Evolutionary conservation across 805 yeast species (phyloP).

Genomic region (Yamadazyma nakazawae): DNA sequence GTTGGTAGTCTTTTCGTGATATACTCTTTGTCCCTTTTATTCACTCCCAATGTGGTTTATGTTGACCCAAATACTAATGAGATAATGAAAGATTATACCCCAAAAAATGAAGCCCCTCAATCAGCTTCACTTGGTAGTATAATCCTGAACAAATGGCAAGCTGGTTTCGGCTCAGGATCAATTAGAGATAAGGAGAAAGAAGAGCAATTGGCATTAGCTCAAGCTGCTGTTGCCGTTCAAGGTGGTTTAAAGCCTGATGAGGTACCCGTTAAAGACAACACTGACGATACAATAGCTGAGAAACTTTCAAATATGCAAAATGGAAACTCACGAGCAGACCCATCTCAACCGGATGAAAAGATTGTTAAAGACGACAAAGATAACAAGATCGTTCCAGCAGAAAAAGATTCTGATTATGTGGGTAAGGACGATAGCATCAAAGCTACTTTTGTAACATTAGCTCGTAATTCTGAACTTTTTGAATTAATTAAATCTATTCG

Average conservation of each 20-base stretch:
- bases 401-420: slow-evolving; percentile 6
- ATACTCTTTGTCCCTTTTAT: slow-evolving; percentile 9
- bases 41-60: slow-evolving; percentile 15
- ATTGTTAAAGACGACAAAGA: slow-evolving; percentile 1
- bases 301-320: not conserved
- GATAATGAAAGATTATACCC: slow-evolving; percentile 10
- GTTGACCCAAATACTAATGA: slow-evolving; percentile 17
- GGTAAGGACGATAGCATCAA: slow-evolving; percentile 39
- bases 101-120: not conserved
- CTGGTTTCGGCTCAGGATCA: not conserved
- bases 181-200: slow-evolving; percentile 13
- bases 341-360: not conserved
- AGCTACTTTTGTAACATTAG: slow-evolving; percentile 70
- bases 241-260: not conserved
- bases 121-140: not conserved
- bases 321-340: not conserved
- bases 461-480: slow-evolving; percentile 70
- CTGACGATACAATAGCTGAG: not conserved
- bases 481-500: slow-evolving; percentile 62
- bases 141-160: not conserved
- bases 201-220: slow-evolving; percentile 11
- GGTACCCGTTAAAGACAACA: not conserved
- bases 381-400: slow-evolving; percentile 8
- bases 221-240: slow-evolving; percentile 4
- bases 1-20: slow-evolving; percentile 14